Percentiles rank a stretch among this genome's conserved stretches.
phyloP scores from a whole-genome alignment of 2,329 filamentous ascomycete genomes.

The Neoscytalidium dimidiatum region DNA sequence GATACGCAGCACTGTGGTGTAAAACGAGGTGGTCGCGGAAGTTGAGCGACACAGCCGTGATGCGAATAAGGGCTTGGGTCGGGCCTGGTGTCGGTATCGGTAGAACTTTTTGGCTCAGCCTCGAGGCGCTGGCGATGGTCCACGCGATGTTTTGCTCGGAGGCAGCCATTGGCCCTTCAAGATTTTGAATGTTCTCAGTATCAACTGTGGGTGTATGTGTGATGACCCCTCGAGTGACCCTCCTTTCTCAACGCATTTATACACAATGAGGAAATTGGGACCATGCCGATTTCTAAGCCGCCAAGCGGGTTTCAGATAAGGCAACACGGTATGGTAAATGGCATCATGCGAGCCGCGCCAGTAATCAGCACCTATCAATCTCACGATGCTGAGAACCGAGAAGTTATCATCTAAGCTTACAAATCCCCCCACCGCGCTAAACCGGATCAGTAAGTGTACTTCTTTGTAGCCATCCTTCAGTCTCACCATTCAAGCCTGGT shows the following conservation, averaged over 20 bases:
- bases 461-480: neutral
- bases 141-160: neutral
- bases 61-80: slow-evolving; percentile 21
- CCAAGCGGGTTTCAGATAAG: too few species aligned
- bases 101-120: neutral
- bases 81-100: neutral
- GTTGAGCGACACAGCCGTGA: slow-evolving; percentile 15
- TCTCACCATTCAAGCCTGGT: too few species aligned
- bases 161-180: neutral
- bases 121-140: neutral
- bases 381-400: neutral
- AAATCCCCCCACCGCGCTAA: neutral
- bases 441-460: neutral
- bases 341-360: neutral
- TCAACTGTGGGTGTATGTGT: too few species aligned
- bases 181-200: too few species aligned
- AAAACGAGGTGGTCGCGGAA: slow-evolving; percentile 11
- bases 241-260: neutral
- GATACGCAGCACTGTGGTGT: slow-evolving; percentile 10
- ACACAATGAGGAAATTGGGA: neutral
- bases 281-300: neutral
- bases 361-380: neutral
- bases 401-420: neutral
- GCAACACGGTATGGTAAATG: neutral
- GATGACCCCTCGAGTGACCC: neutral